These are phyloP conservation scores for Daldinia loculata DNA, from an alignment of 495 filamentous ascomycete species.

Conservation along the genomic window DNA sequence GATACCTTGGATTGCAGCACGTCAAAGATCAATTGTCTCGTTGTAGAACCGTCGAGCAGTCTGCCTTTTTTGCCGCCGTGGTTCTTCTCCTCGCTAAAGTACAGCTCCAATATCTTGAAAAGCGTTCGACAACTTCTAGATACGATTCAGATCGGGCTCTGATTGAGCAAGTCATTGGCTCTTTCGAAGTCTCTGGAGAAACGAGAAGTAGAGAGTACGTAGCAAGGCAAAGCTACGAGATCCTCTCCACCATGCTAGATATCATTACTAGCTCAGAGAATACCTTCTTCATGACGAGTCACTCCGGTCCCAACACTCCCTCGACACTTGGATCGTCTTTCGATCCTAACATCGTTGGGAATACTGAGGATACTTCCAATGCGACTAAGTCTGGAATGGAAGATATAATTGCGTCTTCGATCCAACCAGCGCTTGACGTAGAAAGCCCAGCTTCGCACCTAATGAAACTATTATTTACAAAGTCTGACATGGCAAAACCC, in stretches of 20 bases:
- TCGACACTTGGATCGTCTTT: not conserved
- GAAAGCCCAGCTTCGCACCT: not conserved
- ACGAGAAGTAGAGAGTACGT: not conserved
- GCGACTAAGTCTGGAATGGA: not conserved
- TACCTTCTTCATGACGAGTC: not conserved
- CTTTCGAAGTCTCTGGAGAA: not conserved
- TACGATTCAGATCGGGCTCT: not conserved
- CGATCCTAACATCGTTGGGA: not conserved
- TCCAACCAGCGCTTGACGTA: not conserved
- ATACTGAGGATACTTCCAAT: not conserved
- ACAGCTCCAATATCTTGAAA: not conserved
- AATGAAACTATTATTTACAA: not conserved
- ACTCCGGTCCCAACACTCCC: not conserved
- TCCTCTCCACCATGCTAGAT: not conserved
- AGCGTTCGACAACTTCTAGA: not conserved
- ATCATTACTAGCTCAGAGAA: not conserved
- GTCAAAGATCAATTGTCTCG: not conserved
- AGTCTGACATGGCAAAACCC: not conserved
- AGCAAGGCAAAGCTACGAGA: not conserved
- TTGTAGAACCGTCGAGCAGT: not conserved
- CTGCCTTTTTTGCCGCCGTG: not conserved
- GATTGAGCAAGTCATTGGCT: not conserved
- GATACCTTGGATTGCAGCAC: not conserved
- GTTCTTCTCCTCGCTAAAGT: not conserved
- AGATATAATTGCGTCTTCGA: slow-evolving; percentile 1